These are phyloP conservation scores for Larix kaempferi DNA, from an alignment of 75 land plant species.

Conservation along the genomic window DNA sequence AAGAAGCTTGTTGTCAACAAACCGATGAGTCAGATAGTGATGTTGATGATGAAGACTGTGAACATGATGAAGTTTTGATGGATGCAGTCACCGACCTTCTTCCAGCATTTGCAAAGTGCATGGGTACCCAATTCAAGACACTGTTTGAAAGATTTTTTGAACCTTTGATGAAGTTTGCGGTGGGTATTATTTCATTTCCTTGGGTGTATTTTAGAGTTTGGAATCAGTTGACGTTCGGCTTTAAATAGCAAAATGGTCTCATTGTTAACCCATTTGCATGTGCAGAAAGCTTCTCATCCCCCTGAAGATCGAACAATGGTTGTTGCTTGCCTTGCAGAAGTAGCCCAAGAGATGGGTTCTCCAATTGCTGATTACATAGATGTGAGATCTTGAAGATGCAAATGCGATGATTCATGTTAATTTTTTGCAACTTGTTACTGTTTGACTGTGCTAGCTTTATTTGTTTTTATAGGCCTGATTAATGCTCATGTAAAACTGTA, in stretches of 20 bases:
- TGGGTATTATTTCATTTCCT: conserved; percentile 24
- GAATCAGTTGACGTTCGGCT: background rate
- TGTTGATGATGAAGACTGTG: conserved; percentile 71
- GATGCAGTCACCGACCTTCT: conserved; percentile 99
- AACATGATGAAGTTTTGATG: conserved; percentile 95
- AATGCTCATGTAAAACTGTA: background rate
- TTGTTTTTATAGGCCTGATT: background rate
- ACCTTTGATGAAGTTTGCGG: conserved; percentile 96
- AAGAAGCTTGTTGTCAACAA: conserved; percentile 86
- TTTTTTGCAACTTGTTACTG: conserved; percentile 6
- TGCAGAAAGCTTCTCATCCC: conserved; percentile 79
- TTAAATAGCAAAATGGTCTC: background rate
- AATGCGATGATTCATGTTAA: background rate
- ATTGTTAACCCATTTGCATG: background rate
- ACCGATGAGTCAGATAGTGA: conserved; percentile 81
- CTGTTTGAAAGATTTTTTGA: conserved; percentile 70
- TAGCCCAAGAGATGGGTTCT: conserved; percentile 91
- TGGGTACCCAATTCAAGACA: conserved; percentile 87
- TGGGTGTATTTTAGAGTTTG: background rate
- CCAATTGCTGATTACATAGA: conserved; percentile 84
- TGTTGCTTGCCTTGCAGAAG: conserved; percentile 93
- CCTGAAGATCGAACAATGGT: conserved; percentile 98
- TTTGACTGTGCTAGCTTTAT: background rate
- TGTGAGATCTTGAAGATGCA: conserved; percentile 37
- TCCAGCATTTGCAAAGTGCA: conserved; percentile 89